These are phyloP conservation scores for Peronosclerospora sorghi DNA, from an alignment of 352 stramenopile species.

Conservation along the genomic window DNA sequence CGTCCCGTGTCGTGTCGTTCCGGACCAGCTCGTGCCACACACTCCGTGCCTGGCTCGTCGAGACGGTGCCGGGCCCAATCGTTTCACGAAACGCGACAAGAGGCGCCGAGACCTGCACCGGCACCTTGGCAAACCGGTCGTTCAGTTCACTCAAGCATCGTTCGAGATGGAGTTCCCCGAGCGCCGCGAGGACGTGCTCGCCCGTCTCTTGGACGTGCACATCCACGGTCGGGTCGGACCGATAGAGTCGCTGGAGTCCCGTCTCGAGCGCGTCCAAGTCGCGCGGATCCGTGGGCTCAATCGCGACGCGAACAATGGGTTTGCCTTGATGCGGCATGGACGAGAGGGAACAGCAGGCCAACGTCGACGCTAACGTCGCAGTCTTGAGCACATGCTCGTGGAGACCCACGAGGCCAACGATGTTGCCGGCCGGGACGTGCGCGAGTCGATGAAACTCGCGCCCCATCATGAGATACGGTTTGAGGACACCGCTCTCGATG, in stretches of 20 bases:
- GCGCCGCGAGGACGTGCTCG: constrained; percentile 84
- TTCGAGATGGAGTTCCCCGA: constrained; percentile 88
- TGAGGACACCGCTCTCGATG: constrained; percentile 35
- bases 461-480: constrained; percentile 91
- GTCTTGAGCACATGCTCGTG: constrained; percentile 86
- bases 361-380: constrained; percentile 74
- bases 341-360: constrained; percentile 73
- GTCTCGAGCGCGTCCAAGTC: constrained; percentile 79
- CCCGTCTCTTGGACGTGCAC: constrained; percentile 84
- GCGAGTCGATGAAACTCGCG: constrained; percentile 69
- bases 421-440: constrained; percentile 82
- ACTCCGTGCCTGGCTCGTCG: constrained; percentile 51
- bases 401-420: constrained; percentile 82
- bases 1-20: constrained; percentile 7
- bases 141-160: constrained; percentile 87
- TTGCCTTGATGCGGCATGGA: constrained; percentile 87
- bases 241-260: constrained; percentile 86
- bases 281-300: constrained; percentile 80
- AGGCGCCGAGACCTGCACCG: constrained; percentile 74
- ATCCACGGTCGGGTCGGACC: constrained; percentile 88
- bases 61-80: constrained; percentile 47
- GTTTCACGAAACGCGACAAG: constrained; percentile 87
- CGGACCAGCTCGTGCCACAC: constrained; percentile 61
- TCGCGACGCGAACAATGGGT: constrained; percentile 86
- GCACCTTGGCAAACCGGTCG: constrained; percentile 80